Percentiles rank a stretch among this genome's conserved stretches.
These are phyloP conservation scores for Chlamydomonas sp. DNA, from an alignment of 139 green algal genomes.

Conservation along the genomic window DNA sequence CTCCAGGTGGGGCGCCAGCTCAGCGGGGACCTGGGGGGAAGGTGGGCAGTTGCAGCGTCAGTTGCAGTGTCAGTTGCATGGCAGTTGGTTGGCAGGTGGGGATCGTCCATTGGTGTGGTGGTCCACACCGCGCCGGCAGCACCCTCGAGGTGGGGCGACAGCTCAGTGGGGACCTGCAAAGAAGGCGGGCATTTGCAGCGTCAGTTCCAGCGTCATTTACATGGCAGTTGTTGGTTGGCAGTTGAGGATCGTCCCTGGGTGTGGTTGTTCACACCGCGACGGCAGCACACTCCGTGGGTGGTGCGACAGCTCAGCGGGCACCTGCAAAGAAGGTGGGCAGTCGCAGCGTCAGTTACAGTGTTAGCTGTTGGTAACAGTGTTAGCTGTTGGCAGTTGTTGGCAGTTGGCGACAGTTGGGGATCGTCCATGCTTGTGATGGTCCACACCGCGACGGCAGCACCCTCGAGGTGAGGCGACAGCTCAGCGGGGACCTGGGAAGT, in stretches of 20 bases:
- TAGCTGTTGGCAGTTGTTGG: slow-evolving; percentile 85
- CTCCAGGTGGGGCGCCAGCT: slow-evolving; percentile 6
- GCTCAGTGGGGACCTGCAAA: no score
- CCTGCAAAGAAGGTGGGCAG: no score
- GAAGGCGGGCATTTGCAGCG: no score
- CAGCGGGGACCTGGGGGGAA: neutral
- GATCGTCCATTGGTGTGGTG: slow-evolving; percentile 97
- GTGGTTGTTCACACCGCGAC: no score
- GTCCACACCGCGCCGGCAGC: slow-evolving; percentile 90
- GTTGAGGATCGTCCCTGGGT: no score
- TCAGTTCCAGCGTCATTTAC: no score
- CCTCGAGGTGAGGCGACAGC: slow-evolving; percentile 5
- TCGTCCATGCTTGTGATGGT: slow-evolving; percentile 98
- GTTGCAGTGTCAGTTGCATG: slow-evolving; percentile 78
- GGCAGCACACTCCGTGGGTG: no score
- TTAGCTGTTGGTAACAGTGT: slow-evolving; percentile 93
- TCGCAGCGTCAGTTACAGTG: no score
- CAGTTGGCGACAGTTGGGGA: no score
- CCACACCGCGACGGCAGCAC: slow-evolving; percentile 81
- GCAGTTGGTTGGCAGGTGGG: slow-evolving; percentile 93
- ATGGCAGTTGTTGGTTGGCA: slow-evolving; percentile 92
- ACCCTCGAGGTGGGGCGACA: slow-evolving; percentile 11
- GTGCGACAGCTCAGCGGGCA: no score
- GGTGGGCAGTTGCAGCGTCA: neutral
- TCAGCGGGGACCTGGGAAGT: neutral